A percentile compares a stretch with the other conserved stretches of the same genome.
phyloP scores from a whole-genome alignment of 495 filamentous ascomycete species.

The Penicillium bialowiezense region DNA sequence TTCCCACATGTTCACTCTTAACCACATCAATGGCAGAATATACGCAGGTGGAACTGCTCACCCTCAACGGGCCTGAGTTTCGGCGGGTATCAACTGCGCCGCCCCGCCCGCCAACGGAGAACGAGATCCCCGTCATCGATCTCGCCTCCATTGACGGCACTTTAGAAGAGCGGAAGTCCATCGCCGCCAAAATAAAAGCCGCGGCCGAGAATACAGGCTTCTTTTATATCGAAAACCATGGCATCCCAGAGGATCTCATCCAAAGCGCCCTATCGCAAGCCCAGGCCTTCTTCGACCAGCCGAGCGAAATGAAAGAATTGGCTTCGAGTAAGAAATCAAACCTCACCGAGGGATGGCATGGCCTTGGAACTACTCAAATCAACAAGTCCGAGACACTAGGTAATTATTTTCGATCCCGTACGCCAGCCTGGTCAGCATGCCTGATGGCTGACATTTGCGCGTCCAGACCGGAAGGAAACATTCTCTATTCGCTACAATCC shows the following conservation, averaged over 20 bases:
- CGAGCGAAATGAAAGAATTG: constrained; percentile 37
- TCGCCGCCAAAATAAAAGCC: constrained; percentile 38
- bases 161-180: constrained; percentile 31
- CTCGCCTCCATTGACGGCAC: constrained; percentile 38
- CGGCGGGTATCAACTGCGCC: constrained; percentile 34
- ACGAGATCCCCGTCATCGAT: constrained; percentile 58
- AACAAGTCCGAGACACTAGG: constrained; percentile 28
- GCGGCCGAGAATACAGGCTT: constrained; percentile 51
- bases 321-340: constrained; percentile 20
- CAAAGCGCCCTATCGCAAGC: constrained; percentile 32
- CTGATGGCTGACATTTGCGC: neutral
- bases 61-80: constrained; percentile 24
- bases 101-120: constrained; percentile 28
- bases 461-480: constrained; percentile 37
- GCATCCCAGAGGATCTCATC: constrained; percentile 46
- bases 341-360: constrained; percentile 30
- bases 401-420: neutral
- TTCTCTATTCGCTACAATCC: constrained; percentile 47
- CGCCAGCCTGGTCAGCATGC: neutral
- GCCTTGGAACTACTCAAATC: constrained; percentile 23
- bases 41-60: constrained; percentile 32
- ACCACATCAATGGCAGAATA: too few species aligned
- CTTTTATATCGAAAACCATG: constrained; percentile 56
- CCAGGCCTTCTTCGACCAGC: constrained; percentile 46
- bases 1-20: too few species aligned